Base-by-base conservation (phyloP, 2,329 filamentous ascomycete species). In the Cladosporium colombiae region DNA sequence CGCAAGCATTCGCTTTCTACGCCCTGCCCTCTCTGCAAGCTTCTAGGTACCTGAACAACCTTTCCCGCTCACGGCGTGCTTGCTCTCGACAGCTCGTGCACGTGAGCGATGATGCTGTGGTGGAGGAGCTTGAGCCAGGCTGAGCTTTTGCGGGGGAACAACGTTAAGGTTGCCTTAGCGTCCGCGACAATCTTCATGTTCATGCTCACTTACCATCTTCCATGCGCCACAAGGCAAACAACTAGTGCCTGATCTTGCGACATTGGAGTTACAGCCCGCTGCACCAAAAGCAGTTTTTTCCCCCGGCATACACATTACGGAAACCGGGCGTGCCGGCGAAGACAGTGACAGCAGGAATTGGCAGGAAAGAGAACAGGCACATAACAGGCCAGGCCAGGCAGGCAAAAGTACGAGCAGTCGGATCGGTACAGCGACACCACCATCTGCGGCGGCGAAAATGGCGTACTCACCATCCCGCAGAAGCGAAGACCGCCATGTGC, bases 381-480 rank as follows among this genome's bases (percentile, higher is more conserved):
- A 40, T n/a, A 62, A 46, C 52, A 55, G 29, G 52, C 11, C 29
- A 46, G 61, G 23, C 33, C 33, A 49, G 31, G 44, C 53, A 31
- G 44, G 31, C 23, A 62, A 50, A 52, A 52, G 55, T 50, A 44
- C 52, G 62, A 35, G 35, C 40, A 57, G 44, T 44, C 63, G 49
- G 55, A 53, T 25, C 57, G 60, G 64, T 61, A 62, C 64, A 66
- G 50, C 59, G 58, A 44, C 29, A 61, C 57, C 64, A 66, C 55
- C 57, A 61, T 23, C 44, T 62, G 40, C 50, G 53, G 60, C 53
- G 59, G 65, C 56, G 27, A 57, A 62, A 66, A 70, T 71, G 70
- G 70, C 68, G 64, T 69, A 69, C 70, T 71, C 70, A 71, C 70
- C 67, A 69, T 64, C 66, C 64, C 69, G 70, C 66, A 70, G 68